phyloP scores from a whole-genome alignment of 73 alveolate genomes.

The Loxodes magnus region DNA sequence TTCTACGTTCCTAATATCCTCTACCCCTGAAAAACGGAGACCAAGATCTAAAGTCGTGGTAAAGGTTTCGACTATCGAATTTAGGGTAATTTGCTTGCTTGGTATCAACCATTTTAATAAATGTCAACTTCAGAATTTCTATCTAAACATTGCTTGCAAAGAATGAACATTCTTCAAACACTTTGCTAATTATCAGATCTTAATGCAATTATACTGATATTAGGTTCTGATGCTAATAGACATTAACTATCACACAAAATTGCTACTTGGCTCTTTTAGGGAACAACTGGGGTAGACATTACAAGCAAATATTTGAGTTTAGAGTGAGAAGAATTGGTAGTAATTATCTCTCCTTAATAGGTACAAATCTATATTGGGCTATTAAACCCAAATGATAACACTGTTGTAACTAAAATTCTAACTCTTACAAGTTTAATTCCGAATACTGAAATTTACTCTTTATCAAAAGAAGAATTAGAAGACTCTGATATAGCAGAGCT shows the following conservation, averaged over 20 bases:
- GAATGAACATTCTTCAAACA: no score
- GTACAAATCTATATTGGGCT: conserved; percentile 27
- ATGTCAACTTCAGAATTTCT: no score
- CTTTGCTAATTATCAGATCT: conserved; percentile 28
- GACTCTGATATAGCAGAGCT: conserved; percentile 42
- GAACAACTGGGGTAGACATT: conserved; percentile 33
- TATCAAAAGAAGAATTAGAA: conserved; percentile 29
- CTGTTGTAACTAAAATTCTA: no score
- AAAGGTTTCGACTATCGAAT: no score
- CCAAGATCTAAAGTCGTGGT: no score
- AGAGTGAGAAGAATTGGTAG: conserved; percentile 23
- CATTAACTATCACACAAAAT: conserved; percentile 40
- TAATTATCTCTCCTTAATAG: conserved; percentile 40
- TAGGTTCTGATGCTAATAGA: conserved; percentile 38
- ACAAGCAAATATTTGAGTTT: conserved; percentile 17
- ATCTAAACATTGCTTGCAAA: no score
- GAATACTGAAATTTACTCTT: conserved; percentile 19
- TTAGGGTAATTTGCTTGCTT: no score
- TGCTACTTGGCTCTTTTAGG: conserved; percentile 45
- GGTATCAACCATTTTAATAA: no score
- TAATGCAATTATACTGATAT: conserved; percentile 29
- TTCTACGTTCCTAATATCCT: no score
- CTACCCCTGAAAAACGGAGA: no score
- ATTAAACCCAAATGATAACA: no score
- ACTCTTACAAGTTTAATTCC: conserved; percentile 29